Evolutionary conservation across 2,329 filamentous ascomycete genomes (phyloP), one percentile per base, ranked within the genome.

Genomic region (Fusarium nanum): DNA sequence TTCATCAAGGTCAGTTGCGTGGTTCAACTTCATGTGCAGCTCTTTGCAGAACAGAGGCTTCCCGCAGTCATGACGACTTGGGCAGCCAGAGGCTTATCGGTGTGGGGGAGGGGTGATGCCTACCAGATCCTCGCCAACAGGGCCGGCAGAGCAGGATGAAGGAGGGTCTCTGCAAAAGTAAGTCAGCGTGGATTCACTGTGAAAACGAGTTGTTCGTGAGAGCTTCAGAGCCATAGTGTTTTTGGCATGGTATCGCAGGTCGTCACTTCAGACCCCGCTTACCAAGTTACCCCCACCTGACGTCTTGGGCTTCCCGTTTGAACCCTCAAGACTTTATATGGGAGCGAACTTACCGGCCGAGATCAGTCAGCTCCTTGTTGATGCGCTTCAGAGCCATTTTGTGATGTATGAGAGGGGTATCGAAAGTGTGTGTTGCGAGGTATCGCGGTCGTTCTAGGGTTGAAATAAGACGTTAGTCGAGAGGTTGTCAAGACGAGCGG

Each of bases 81-180:
- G 37, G 59, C 56, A 64, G 64, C 62, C 62, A 62, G 53, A 60
- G 69, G 64, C 64, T 68, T 69, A 56, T 73, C 68, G 67, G 64
- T 56, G 70, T 61, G 64, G 69, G 65, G 72, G 72, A 75, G 71
- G 71, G 74, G 72, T 72, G 71, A 50, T 69, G 87, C 93, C 79
- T 94, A 98, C 96, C 90, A 99, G 84, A 87, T 99, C 96, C 87
- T 98, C 95, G 82, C 94, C 94, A 79, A 97, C 91, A 76, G 96
- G 96, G 74, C 96, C 96, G 78, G 96, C 96, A 81, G 95, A 98
- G 90, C 96, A 99, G 76, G 95, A 98, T 64, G 96, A 98, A 80
- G 96, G 96, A 81, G 96, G 96, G 82, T 99, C 96, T 86, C 96
- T 98, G 77, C 70, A 72, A 68, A 71, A 68, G 50, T 45, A 23